These are phyloP conservation scores for Aphanocladium album DNA, from an alignment of 2,329 filamentous ascomycete species.

Conservation along the genomic window DNA sequence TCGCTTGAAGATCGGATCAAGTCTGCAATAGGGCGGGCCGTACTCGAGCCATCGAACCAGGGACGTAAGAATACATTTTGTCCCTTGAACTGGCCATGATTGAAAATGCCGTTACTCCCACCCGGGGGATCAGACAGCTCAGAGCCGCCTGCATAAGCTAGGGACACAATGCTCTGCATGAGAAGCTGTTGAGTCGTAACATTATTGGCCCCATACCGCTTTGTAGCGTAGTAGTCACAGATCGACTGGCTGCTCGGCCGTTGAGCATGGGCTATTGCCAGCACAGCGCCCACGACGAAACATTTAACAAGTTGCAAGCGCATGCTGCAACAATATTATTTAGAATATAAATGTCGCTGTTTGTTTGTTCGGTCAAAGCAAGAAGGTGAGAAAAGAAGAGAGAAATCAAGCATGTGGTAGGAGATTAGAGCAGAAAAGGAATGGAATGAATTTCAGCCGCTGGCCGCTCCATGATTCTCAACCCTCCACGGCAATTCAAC, in stretches of 20 bases:
- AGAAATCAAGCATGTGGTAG: neutral
- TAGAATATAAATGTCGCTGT: neutral
- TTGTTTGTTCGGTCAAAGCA: neutral
- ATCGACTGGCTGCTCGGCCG: constrained; percentile 22
- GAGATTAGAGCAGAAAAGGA: neutral
- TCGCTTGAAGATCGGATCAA: neutral
- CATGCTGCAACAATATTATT: neutral
- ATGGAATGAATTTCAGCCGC: neutral
- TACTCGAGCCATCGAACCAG: constrained; percentile 28
- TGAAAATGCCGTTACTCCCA: constrained; percentile 25
- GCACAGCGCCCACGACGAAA: neutral
- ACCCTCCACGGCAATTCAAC: neutral
- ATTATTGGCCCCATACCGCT: constrained; percentile 21
- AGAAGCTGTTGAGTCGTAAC: constrained; percentile 22
- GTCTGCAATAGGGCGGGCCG: neutral
- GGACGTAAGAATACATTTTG: constrained; percentile 22
- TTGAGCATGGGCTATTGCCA: neutral
- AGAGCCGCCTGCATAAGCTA: constrained; percentile 24
- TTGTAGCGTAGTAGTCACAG: constrained; percentile 27
- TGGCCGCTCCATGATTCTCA: neutral
- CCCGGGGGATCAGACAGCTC: constrained; percentile 15
- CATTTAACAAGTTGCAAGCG: neutral
- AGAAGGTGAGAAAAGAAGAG: neutral
- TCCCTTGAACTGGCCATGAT: constrained; percentile 21
- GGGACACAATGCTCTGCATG: constrained; percentile 25